Evolutionary conservation across 371 early-diverging fungal species (phyloP).

Genomic region (Capniomyces stellatus): DNA sequence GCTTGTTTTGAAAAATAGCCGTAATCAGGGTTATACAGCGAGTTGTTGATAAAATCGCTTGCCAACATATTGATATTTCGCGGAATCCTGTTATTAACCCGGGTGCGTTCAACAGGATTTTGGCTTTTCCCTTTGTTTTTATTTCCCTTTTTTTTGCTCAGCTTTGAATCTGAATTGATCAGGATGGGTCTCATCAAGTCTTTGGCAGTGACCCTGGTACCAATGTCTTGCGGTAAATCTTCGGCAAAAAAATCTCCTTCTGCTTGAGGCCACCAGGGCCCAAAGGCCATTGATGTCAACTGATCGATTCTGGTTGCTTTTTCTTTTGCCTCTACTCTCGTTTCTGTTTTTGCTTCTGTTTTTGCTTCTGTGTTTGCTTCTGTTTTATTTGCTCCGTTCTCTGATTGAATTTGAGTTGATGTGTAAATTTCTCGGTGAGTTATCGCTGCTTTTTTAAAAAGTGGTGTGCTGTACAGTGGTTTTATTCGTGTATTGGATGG

Average conservation of each 20-base stretch:
- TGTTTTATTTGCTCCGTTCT: too few species aligned
- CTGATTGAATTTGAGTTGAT: too few species aligned
- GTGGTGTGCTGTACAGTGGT: too few species aligned
- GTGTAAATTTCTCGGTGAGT: too few species aligned
- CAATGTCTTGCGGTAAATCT: not conserved
- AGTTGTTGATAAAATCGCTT: slow-evolving; percentile 84
- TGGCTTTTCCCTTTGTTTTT: not conserved
- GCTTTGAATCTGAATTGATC: not conserved
- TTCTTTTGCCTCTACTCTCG: too few species aligned
- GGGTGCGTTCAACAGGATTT: not conserved
- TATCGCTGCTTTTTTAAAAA: too few species aligned
- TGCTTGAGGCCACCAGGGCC: slow-evolving; percentile 4
- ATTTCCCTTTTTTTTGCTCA: not conserved
- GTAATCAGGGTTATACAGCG: slow-evolving; percentile 88
- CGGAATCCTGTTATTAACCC: slow-evolving; percentile 14
- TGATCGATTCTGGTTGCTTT: not conserved
- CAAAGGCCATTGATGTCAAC: slow-evolving; percentile 1
- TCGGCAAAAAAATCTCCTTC: not conserved
- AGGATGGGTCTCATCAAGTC: not conserved
- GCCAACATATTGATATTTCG: slow-evolving; percentile 46
- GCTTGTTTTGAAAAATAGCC: slow-evolving; percentile 95
- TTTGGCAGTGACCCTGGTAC: not conserved
- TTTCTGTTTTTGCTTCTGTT: too few species aligned
- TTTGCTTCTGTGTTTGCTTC: too few species aligned
- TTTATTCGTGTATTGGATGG: too few species aligned